Evolutionary conservation across 2,329 filamentous ascomycete genomes (phyloP).

Genomic region (Cytospora piceicola): DNA sequence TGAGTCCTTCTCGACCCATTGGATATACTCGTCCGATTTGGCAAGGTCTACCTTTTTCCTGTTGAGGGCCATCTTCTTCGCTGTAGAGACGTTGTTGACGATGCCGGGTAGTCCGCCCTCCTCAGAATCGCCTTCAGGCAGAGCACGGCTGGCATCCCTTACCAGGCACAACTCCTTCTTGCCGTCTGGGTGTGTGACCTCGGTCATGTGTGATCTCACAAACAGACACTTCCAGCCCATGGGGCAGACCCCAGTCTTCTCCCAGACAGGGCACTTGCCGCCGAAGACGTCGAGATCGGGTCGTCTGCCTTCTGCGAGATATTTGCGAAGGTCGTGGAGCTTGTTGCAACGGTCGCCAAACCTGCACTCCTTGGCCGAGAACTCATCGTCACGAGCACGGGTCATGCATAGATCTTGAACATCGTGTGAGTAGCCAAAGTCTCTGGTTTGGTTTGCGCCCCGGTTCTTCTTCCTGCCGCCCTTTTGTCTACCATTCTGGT

Average conservation of each 20-base stretch:
- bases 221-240: constrained; percentile 96
- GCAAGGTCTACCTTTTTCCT: constrained; percentile 72
- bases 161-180: constrained; percentile 78
- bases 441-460: constrained; percentile 82
- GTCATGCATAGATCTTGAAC: constrained; percentile 77
- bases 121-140: constrained; percentile 38
- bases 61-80: constrained; percentile 74
- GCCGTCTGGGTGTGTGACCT: constrained; percentile 77
- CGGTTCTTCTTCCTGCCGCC: constrained; percentile 53
- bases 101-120: constrained; percentile 62
- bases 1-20: constrained; percentile 75
- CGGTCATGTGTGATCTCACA: constrained; percentile 81
- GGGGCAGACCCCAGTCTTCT: constrained; percentile 73
- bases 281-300: constrained; percentile 76
- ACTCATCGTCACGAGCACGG: constrained; percentile 72
- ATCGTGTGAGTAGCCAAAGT: constrained; percentile 81
- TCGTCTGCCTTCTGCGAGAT: constrained; percentile 80
- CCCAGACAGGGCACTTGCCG: constrained; percentile 81
- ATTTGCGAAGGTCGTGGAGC: constrained; percentile 83
- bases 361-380: constrained; percentile 76
- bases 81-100: constrained; percentile 72
- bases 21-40: constrained; percentile 74
- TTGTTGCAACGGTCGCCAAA: constrained; percentile 82
- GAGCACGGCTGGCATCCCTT: constrained; percentile 44
- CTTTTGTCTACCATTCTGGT: constrained; percentile 39